These are phyloP conservation scores for Alternaria gansuensis DNA, from an alignment of 2,329 filamentous ascomycete genomes.

Conservation along the genomic window DNA sequence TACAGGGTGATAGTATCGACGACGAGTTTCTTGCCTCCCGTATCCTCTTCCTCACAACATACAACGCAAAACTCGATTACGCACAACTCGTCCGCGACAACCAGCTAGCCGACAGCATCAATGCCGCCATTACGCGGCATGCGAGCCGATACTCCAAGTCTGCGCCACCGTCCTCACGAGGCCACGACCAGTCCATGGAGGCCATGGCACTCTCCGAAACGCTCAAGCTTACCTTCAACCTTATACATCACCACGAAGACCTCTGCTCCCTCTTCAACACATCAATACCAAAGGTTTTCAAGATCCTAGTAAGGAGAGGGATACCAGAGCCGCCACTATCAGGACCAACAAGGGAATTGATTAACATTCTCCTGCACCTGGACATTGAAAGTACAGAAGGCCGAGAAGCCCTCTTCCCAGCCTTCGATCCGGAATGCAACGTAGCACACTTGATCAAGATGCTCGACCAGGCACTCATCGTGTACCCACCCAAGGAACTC, in stretches of 20 bases:
- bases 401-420: constrained; percentile 71
- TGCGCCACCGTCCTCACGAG: constrained; percentile 36
- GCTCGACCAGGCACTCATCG: constrained; percentile 70
- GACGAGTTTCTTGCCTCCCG: constrained; percentile 87
- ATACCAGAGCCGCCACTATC: constrained; percentile 73
- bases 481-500: constrained; percentile 73
- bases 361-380: constrained; percentile 85
- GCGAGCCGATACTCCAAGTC: constrained; percentile 54
- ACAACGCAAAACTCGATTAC: constrained; percentile 75
- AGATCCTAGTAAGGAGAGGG: constrained; percentile 70
- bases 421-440: constrained; percentile 66
- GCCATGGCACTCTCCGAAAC: constrained; percentile 85
- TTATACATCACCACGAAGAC: constrained; percentile 76
- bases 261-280: constrained; percentile 69
- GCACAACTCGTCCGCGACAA: constrained; percentile 71
- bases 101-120: constrained; percentile 72
- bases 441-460: constrained; percentile 73
- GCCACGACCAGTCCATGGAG: constrained; percentile 66
- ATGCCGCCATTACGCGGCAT: constrained; percentile 75
- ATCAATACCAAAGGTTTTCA: constrained; percentile 74
- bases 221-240: constrained; percentile 87
- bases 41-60: constrained; percentile 81
- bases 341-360: constrained; percentile 72
- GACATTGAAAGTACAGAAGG: constrained; percentile 65
- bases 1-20: constrained; percentile 72